Evolutionary conservation across 73 alveolate genomes (phyloP), one percentile per base, ranked within the genome.

Genomic region (Paramecium sexaurelia): DNA sequence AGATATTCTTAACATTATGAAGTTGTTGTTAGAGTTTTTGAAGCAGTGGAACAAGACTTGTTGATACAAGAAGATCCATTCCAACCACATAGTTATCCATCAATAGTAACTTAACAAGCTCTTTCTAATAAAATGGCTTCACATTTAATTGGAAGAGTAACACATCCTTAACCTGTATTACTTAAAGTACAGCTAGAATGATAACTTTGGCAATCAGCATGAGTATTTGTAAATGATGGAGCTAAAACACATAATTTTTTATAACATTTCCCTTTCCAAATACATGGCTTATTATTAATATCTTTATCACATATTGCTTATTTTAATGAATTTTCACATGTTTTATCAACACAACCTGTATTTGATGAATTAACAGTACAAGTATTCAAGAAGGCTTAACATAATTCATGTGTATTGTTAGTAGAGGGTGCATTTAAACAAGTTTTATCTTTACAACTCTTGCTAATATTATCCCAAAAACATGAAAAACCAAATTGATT

Each of bases 241-340:
- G 88, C 88, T n/a, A 24, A 24, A 0, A 17, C 88, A 75, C 88
- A 75, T 19, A 4, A n/a, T 36, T 40, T 75, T 7, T 75, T 39
- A 20, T 36, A 75, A 10, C 88, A 75, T 35, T 19, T 24, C 11
- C 88, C 88, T 24, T 20, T 36, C 88, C 88, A 75, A 36, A 35
- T 2, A 75, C 88, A 75, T 13, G 22, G 0, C 5, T 15, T 75
- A 19, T 36, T 27, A 39, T 15, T 75, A 7, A 11, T 2, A 35
- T 37, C 61, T 75, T 19, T 19, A 19, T 17, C 43, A 39, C 88
- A 75, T 11, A n/a, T 75, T 3, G 5, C 4, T 15, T 26, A 40
- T 13, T 45, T 8, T 8, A 56, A 17, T 24, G 39, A 20, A 56
- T 56, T 68, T 26, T 27, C 55, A 68, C 85, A 68, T 1, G 85